Evolutionary conservation across 2,329 filamentous ascomycete species (phyloP), one percentile per base, ranked within the genome.

Genomic region (Drechslerella coelobrocha): DNA sequence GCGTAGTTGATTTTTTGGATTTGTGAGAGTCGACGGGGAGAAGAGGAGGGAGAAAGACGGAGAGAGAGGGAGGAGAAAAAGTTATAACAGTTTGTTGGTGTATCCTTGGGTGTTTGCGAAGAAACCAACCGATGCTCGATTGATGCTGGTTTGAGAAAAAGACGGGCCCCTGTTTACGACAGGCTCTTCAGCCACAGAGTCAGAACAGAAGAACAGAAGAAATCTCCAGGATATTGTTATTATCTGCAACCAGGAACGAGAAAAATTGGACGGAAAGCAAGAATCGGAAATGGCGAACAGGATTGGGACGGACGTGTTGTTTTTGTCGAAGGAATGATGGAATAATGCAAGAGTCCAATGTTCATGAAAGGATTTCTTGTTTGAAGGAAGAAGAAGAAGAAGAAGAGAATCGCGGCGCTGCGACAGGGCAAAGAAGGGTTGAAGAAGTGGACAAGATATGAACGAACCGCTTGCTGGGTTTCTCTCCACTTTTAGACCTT

Each of bases 161-260:
- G 56, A 69, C 48, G 29, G 65, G 65, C 65, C 65, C 65, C 65
- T 69, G 65, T 69, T 68, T 57, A 50, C 37, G 52, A 29, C 48
- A 69, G 61, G 57, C 65, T 69, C 43, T 69, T 69, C 57, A 69
- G 65, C 65, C 65, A 69, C 65, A 69, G 27, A 61, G 54, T 59
- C 55, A 62, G 65, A 69, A 26, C 23, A 51, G n/a, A 52, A 47
- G 17, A 14, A 14, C 34, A 14, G 17, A 39, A 39, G 12, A 3
- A n/a, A 39, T 39, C 34, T n/a, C 34, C 34, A 39, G 34, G 34
- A 39, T 39, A 39, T 39, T 39, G 6, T 39, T 39, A 39, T 39
- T 39, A 39, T 39, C 34, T 39, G 34, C 34, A 39, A 39, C 34
- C 34, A 39, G 34, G 34, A 39, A 39, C 34, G 17, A 39, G 12